Evolutionary conservation across 371 early-diverging fungal species (phyloP), one percentile per base, ranked within the genome.

Genomic region (Saksenaea oblongispora): DNA sequence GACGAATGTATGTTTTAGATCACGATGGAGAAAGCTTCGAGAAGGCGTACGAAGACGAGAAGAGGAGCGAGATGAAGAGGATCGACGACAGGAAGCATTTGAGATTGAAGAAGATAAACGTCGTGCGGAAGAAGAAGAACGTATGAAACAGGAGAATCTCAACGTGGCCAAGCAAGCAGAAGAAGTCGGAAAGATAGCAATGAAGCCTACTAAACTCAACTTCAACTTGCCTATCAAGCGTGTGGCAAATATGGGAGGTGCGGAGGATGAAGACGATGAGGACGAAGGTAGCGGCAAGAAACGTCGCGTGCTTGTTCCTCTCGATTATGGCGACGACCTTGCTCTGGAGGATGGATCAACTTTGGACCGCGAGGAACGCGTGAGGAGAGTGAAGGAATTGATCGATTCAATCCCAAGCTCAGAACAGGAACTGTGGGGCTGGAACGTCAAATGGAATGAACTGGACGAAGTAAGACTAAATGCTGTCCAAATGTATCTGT

Each of bases 371-470:
- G 92, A 91, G 63, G 89, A 89, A 57, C 74, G 88, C 34, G 74
- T 73, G 7, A 67, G 70, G 44, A 83, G 82, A 54, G 77, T 91
- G 18, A 87, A 89, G 66, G 85, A 84, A 1, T 69, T 93, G 27
- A 86, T 93, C 54, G 83, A 81, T 39, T 75, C 79, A 34, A 90
- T 95, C 69, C 94, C 94, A n/a, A 85, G 91, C 2, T 92, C 89
- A n/a, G 78, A 87, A 54, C 83, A 88, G 18, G 89, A 86, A 1
- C 64, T 95, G 54, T 92, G 88, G 86, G 81, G 63, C 0, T 95
- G 91, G 88, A 62, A 75, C 17, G 83, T 95, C 13, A 85, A 88
- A 60, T 95, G 93, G 94, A 85, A 91, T 44, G 84, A 83, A 64
- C 58, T 93, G 57, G 85, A 88, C 56, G 88, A 90, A 59, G 92